A percentile compares a stretch with the other conserved stretches of the same genome.
Evolutionary conservation across 2,329 filamentous ascomycete species (phyloP).

Genomic region (Bipolaris sorokiniana): DNA sequence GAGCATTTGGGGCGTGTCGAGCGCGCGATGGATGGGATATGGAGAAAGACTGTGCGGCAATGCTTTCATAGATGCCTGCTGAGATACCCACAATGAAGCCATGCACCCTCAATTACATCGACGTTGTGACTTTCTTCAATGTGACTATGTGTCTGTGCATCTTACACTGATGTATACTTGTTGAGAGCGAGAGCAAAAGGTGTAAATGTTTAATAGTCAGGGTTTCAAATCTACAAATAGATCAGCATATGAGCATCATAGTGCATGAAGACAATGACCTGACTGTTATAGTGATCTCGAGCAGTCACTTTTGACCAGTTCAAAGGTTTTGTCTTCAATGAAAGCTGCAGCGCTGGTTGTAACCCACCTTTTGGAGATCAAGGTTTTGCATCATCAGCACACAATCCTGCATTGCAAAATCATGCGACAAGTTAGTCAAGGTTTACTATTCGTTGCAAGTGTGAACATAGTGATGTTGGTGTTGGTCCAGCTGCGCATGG

Average conservation of each 20-base stretch:
- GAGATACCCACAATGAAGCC: slow-evolving; percentile 47
- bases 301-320: background rate
- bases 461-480: background rate
- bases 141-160: background rate
- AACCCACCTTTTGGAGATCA: background rate
- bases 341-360: background rate
- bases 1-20: slow-evolving; percentile 46
- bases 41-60: slow-evolving; percentile 28
- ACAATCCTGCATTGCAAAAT: background rate
- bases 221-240: background rate
- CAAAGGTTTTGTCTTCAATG: background rate
- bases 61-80: slow-evolving; percentile 27
- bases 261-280: background rate
- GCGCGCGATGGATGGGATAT: slow-evolving; percentile 41
- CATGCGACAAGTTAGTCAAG: background rate
- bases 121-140: background rate
- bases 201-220: too few relatives aligned
- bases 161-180: too few relatives aligned
- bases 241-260: background rate
- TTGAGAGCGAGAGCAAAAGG: background rate
- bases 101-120: slow-evolving; percentile 35
- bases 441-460: background rate
- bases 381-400: too few relatives aligned
- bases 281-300: background rate
- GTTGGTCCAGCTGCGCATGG: slow-evolving; percentile 7